Evolutionary conservation across 345 rosid species (phyloP).

Genomic region (Bretschneidera sinensis): DNA sequence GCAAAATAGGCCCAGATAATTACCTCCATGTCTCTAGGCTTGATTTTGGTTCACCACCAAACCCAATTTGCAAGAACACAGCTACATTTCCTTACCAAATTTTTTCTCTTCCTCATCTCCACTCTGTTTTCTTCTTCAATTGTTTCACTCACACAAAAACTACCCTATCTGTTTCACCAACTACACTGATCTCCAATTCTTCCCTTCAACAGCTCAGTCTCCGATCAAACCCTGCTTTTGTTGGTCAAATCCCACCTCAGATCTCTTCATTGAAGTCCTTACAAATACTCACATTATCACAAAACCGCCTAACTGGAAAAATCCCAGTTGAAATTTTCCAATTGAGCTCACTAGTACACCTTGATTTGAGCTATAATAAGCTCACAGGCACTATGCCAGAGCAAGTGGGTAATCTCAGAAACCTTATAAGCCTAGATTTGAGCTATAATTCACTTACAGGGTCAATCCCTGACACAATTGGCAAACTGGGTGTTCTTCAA

Average conservation of each 20-base stretch:
- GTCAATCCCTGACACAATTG: slow-evolving; percentile 49
- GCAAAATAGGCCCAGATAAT: slow-evolving; percentile 57
- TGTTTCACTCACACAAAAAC: slow-evolving; percentile 67
- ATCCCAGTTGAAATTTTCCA: slow-evolving; percentile 46
- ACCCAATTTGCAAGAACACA: slow-evolving; percentile 60
- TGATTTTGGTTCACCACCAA: slow-evolving; percentile 65
- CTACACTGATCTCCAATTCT: slow-evolving; percentile 35
- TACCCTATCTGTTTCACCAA: slow-evolving; percentile 38
- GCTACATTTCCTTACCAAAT: slow-evolving; percentile 61
- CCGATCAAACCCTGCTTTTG: slow-evolving; percentile 72
- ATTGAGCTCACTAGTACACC: slow-evolving; percentile 48
- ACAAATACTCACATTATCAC: slow-evolving; percentile 72
- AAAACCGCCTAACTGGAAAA: slow-evolving; percentile 56
- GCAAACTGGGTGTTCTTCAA: slow-evolving; percentile 64
- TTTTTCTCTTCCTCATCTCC: slow-evolving; percentile 62
- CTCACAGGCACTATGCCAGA: slow-evolving; percentile 56
- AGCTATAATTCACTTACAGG: slow-evolving; percentile 70
- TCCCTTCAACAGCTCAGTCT: slow-evolving; percentile 79
- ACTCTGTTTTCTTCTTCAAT: slow-evolving; percentile 65
- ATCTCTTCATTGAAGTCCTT: slow-evolving; percentile 60
- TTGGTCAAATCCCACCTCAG: slow-evolving; percentile 63
- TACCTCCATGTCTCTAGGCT: slow-evolving; percentile 71
- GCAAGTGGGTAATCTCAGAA: slow-evolving; percentile 53
- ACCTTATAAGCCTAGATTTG: slow-evolving; percentile 67
- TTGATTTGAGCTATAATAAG: slow-evolving; percentile 75